Conservation (phyloP, 257 asterid species). For the Jacaranda mimosifolia region DNA sequence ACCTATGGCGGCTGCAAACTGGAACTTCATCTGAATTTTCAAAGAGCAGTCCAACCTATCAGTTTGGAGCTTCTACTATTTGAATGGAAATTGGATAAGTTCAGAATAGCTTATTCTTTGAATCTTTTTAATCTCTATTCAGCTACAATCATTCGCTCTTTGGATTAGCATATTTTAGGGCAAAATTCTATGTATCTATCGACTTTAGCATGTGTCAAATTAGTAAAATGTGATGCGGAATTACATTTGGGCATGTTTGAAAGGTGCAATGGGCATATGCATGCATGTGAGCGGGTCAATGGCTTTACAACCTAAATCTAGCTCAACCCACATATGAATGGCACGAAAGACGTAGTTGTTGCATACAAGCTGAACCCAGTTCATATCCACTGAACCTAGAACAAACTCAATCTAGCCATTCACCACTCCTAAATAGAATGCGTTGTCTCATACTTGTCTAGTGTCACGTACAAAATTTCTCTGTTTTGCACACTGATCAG, state of each 20-base stretch:
- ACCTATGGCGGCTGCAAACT: not conserved
- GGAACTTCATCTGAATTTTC: not conserved
- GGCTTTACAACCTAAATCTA: not conserved
- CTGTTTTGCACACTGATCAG: not conserved
- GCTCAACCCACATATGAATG: not conserved
- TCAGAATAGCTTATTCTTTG: not conserved
- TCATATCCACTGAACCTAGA: not conserved
- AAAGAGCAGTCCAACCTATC: not conserved
- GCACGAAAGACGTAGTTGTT: not conserved
- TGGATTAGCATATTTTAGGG: not conserved
- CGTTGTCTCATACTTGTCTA: constrained; percentile 20
- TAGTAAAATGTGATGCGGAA: not conserved
- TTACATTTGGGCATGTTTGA: not conserved
- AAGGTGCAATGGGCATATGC: not conserved
- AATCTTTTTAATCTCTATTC: too few species aligned
- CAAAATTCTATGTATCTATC: too few species aligned
- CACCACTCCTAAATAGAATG: not conserved
- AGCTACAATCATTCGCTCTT: not conserved
- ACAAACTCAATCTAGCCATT: not conserved
- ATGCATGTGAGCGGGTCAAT: not conserved
- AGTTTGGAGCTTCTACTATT: not conserved
- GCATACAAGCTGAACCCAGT: not conserved
- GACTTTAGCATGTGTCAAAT: not conserved
- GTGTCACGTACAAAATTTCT: constrained; percentile 1
- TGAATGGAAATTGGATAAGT: not conserved